phyloP scores from a whole-genome alignment of 2,329 filamentous ascomycete species.

The Paecilomyces fulvus region DNA sequence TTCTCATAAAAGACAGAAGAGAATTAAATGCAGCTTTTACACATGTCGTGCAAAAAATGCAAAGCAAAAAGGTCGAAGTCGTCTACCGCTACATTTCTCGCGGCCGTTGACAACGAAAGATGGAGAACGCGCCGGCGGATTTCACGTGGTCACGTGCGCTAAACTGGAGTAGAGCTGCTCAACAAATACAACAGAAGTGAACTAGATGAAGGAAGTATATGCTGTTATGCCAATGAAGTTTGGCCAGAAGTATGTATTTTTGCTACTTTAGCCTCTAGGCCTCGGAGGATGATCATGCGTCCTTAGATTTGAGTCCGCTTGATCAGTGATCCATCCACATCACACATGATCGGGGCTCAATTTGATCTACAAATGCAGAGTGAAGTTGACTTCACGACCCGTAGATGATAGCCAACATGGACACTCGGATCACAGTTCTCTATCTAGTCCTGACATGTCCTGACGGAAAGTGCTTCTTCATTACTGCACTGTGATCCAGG shows the following conservation, averaged over 20 bases:
- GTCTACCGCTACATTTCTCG: not conserved
- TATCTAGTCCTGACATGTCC: too few relatives aligned
- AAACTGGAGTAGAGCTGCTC: not conserved
- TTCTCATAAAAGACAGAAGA: not conserved
- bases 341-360: not conserved
- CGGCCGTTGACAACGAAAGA: not conserved
- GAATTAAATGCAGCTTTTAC: not conserved
- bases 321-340: not conserved
- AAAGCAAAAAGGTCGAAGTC: not conserved
- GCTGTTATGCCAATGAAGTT: not conserved
- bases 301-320: not conserved
- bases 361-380: not conserved
- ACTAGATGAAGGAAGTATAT: not conserved
- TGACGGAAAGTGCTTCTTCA: too few relatives aligned
- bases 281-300: not conserved
- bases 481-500: too few relatives aligned
- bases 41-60: not conserved
- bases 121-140: not conserved
- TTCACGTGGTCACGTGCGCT: not conserved
- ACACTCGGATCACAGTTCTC: too few relatives aligned
- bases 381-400: too few relatives aligned
- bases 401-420: too few relatives aligned
- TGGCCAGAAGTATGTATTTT: not conserved
- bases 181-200: not conserved
- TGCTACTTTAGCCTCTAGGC: not conserved